Evolutionary conservation across 176 grass and related monocot genomes (phyloP).

Genomic region (Aegilops bicornis): DNA sequence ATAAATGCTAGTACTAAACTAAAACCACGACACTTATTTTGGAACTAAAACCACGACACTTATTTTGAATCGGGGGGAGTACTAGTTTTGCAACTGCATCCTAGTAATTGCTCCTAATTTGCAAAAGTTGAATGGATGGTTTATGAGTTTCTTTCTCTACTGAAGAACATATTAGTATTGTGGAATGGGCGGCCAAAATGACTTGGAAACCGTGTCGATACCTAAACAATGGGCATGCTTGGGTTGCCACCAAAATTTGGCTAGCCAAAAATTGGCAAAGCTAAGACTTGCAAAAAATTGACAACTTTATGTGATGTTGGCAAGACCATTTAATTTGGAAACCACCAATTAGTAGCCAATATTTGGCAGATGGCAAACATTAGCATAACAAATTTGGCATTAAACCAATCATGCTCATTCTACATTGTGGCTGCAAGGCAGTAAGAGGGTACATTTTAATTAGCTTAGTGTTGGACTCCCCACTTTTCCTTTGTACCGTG

Average conservation of each 20-base stretch:
- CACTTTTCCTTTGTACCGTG: too few species aligned
- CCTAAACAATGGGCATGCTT: too few species aligned
- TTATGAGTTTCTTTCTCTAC: not conserved
- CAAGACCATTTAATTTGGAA: not conserved
- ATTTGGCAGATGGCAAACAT: not conserved
- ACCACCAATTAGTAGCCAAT: not conserved
- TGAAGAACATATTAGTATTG: not conserved
- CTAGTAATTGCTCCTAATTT: slow-evolving; percentile 13
- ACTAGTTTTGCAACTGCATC: not conserved
- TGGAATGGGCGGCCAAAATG: not conserved
- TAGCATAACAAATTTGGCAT: not conserved
- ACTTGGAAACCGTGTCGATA: not conserved
- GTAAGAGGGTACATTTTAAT: not conserved
- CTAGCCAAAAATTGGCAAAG: too few species aligned
- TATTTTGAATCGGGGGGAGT: too few species aligned
- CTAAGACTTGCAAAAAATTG: not conserved
- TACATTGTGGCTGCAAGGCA: not conserved
- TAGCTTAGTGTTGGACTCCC: not conserved
- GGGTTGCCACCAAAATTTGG: too few species aligned
- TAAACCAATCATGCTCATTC: not conserved
- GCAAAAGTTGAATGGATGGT: slow-evolving; percentile 1
- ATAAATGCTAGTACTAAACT: not conserved
- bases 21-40: too few species aligned
- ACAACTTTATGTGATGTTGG: not conserved
- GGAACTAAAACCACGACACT: too few species aligned